Evolutionary conservation across 2,329 filamentous ascomycete genomes (phyloP), one percentile per base, ranked within the genome.

Genomic region (Fusarium pseudoanthophilum): DNA sequence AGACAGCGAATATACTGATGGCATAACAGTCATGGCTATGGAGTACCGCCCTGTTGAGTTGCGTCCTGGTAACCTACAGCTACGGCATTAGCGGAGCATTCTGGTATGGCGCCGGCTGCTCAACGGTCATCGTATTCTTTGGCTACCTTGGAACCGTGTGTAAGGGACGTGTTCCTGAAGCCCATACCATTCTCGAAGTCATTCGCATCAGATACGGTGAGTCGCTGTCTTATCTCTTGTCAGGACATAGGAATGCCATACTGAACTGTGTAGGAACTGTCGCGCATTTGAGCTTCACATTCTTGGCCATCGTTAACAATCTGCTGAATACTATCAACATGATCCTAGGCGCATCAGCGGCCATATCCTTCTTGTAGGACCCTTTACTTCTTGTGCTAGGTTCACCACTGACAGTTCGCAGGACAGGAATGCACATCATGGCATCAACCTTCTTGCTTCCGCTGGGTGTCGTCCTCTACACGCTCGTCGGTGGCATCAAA

Each of bases 1-100:
- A 0, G 16, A 26, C 16, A 1, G 2, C 2, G 1, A 5, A 18
- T 5, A 21, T 36, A 48, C 30, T 58, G 18, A 58, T 3, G 0
- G 2, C 3, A 36, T 1, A n/a, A 7, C 2, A 58, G 55, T 58
- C 55, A 4, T 58, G 55, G 55, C 55, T 58, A 8, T 58, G 40
- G 55, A 36, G 55, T 1, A 58, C 55, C 0, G 40, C 55, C 1
- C 20, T 58, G 1, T 16, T 58, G 18, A 58, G 40, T 1, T 58
- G 55, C 3, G 55, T 58, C 14, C 32, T 58, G 2, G 40, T 36
- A 6, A 48, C 55, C 0, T 58, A 58, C 24, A 48, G 30, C 5
- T 58, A 58, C 0, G 55, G 55, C 0, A 48, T 58, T 11, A 58
- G 40, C 30, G 40, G 55, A 0, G 55, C 55, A 0, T 58, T 58